A percentile compares a stretch with the other conserved stretches of the same genome.
phyloP scores from a whole-genome alignment of 768 basidiomycete genomes.

The Asterophora lycoperdoides region DNA sequence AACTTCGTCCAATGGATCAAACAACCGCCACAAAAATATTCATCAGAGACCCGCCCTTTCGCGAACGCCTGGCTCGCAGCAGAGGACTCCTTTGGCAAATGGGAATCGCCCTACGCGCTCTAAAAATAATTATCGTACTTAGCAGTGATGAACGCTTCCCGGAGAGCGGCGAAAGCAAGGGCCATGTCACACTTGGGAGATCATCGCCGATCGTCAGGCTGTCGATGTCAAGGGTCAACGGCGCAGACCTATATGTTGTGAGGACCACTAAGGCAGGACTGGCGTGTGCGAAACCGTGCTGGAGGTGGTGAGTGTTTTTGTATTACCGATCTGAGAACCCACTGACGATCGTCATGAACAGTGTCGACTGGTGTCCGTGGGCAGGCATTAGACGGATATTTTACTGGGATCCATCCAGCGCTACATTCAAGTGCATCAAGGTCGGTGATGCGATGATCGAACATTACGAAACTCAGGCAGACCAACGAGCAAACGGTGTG shows the following conservation, averaged over 20 bases:
- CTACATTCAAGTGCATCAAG: conserved; percentile 37
- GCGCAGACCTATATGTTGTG: conserved; percentile 53
- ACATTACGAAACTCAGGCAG: conserved; percentile 44
- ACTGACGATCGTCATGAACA: conserved; percentile 8
- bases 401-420: conserved; percentile 40
- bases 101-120: neutral
- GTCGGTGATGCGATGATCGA: conserved; percentile 36
- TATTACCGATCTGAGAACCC: neutral
- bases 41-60: neutral
- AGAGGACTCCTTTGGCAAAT: no score
- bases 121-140: neutral
- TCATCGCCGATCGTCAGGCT: conserved; percentile 13
- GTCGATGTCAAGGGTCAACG: conserved; percentile 34
- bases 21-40: conserved; percentile 5
- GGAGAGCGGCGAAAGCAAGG: neutral
- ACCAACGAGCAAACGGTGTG: conserved; percentile 20
- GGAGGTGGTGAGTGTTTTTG: conserved; percentile 35
- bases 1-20: conserved; percentile 5
- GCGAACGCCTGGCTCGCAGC: neutral
- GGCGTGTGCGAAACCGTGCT: conserved; percentile 50
- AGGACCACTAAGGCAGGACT: conserved; percentile 46
- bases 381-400: conserved; percentile 54
- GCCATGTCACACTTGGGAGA: neutral
- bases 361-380: conserved; percentile 54
- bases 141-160: neutral